Conservation (phyloP, 306 rosid species). For the Calophaca sinica region DNA sequence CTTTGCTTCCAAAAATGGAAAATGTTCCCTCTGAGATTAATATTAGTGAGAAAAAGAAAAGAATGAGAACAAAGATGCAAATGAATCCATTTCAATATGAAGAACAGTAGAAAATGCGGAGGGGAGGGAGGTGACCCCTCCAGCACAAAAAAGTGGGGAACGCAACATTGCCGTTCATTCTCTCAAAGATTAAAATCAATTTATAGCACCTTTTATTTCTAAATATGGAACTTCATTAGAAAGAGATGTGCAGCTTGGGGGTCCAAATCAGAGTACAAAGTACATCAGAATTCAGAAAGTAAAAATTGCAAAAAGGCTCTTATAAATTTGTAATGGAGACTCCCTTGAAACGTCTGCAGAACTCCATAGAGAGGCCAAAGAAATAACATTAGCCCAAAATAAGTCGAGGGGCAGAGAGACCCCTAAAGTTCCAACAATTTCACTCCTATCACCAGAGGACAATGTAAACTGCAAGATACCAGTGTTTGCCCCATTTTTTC, state of each 20-base stretch:
- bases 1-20: constrained; percentile 88
- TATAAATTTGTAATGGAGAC: too few species aligned
- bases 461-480: constrained; percentile 2
- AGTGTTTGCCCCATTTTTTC: neutral
- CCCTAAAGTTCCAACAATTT: neutral
- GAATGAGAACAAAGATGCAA: constrained; percentile 38
- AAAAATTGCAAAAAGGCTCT: constrained; percentile 11
- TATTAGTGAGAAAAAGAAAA: constrained; percentile 33
- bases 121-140: neutral
- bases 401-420: neutral
- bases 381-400: neutral
- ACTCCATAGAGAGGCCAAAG: too few species aligned
- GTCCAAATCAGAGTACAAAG: constrained; percentile 20
- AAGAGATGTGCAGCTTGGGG: constrained; percentile 4
- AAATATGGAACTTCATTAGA: constrained; percentile 11
- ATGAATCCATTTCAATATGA: constrained; percentile 11
- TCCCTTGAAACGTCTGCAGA: too few species aligned
- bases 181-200: constrained; percentile 18
- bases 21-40: constrained; percentile 84
- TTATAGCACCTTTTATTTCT: neutral
- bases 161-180: neutral
- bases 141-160: too few species aligned
- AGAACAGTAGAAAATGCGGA: neutral
- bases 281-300: constrained; percentile 3
- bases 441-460: neutral